Evolutionary conservation across 306 rosid genomes (phyloP).

Genomic region (Dicorynia guianensis): DNA sequence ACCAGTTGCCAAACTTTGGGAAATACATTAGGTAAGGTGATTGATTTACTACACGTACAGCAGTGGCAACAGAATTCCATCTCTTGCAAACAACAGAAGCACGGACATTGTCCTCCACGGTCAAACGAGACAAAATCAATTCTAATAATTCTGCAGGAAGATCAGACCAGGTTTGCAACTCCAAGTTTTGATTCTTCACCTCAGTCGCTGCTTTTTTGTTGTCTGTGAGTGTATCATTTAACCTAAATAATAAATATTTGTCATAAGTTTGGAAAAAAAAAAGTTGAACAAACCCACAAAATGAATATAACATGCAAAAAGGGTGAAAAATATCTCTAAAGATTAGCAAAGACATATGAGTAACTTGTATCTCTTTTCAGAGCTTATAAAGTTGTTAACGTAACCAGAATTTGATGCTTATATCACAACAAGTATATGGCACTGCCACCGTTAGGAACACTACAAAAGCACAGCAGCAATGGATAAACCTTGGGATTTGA

Average conservation of each 20-base stretch:
- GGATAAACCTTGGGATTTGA: conserved; percentile 1
- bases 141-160: conserved; percentile 76
- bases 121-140: conserved; percentile 57
- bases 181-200: conserved; percentile 53
- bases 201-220: conserved; percentile 39
- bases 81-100: conserved; percentile 79
- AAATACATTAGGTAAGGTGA: conserved; percentile 86
- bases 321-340: not conserved
- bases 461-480: not conserved
- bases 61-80: conserved; percentile 68
- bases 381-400: not conserved
- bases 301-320: conserved; percentile 28
- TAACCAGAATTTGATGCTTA: not conserved
- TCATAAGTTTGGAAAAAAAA: conserved; percentile 24
- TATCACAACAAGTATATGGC: not conserved
- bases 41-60: conserved; percentile 75
- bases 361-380: not conserved
- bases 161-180: conserved; percentile 77
- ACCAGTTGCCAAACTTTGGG: conserved; percentile 67
- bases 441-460: not conserved
- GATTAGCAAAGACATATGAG: not conserved
- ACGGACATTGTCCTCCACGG: conserved; percentile 63
- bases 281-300: conserved; percentile 7
- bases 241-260: conserved; percentile 55
- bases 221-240: conserved; percentile 60